phyloP scores from a whole-genome alignment of 495 filamentous ascomycete genomes.

The Geopyxis carbonaria region DNA sequence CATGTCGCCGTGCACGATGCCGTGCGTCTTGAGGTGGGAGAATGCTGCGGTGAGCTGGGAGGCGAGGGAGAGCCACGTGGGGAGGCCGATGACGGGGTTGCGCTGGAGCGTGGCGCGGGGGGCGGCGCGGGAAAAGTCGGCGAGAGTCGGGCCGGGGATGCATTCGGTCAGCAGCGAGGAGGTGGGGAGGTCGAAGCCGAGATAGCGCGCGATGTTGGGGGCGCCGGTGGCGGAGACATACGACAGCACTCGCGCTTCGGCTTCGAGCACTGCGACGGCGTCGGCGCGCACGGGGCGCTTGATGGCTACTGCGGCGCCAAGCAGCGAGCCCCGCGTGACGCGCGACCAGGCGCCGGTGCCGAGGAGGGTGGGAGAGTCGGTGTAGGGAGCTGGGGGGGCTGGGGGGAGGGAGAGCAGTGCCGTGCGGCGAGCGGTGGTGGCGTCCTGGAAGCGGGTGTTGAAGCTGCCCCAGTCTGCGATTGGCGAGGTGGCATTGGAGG shows the following conservation, averaged over 20 bases:
- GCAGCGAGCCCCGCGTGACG: slow-evolving; percentile 4
- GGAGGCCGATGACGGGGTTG: slow-evolving; percentile 12
- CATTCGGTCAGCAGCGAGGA: slow-evolving; percentile 11
- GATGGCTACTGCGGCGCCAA: slow-evolving; percentile 11
- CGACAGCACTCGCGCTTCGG: slow-evolving; percentile 15
- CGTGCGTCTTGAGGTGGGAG: slow-evolving; percentile 8
- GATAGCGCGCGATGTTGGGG: slow-evolving; percentile 10
- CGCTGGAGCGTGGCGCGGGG: slow-evolving; percentile 1
- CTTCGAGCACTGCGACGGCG: slow-evolving; percentile 7
- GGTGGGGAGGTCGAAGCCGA: slow-evolving; percentile 12
- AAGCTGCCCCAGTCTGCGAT: too few relatives aligned
- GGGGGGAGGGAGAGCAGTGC: too few relatives aligned
- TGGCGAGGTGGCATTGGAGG: too few relatives aligned
- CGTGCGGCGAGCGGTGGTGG: too few relatives aligned
- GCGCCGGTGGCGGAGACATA: slow-evolving; percentile 9
- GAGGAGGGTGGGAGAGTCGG: too few relatives aligned
- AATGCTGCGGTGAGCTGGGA: slow-evolving; percentile 12
- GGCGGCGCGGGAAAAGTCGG: background rate
- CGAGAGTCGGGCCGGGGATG: slow-evolving; percentile 11
- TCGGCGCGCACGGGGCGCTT: slow-evolving; percentile 11
- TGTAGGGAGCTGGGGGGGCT: too few relatives aligned
- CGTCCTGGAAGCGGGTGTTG: too few relatives aligned
- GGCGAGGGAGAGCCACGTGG: slow-evolving; percentile 18
- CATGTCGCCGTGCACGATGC: slow-evolving; percentile 21
- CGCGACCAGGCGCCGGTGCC: slow-evolving; percentile 19